A percentile compares a stretch with the other conserved stretches of the same genome.
phyloP scores from a whole-genome alignment of 495 filamentous ascomycete genomes.

The Xylaria bambusicola region DNA sequence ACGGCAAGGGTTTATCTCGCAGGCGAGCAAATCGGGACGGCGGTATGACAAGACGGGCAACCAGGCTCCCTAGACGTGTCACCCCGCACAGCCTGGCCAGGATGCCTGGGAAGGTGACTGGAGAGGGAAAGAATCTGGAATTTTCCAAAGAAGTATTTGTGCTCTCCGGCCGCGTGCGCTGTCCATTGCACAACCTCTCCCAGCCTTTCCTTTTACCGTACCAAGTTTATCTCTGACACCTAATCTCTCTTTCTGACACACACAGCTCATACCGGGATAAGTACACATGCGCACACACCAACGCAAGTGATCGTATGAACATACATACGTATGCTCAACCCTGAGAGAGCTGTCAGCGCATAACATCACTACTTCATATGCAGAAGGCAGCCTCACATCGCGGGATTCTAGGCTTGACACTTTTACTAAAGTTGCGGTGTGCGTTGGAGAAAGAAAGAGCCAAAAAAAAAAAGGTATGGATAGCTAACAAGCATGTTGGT shows the following conservation, averaged over 20 bases:
- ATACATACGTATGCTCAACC: no score
- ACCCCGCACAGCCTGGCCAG: conserved; percentile 16
- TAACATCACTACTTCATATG: conserved; percentile 2
- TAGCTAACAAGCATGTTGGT: background rate
- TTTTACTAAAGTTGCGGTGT: conserved; percentile 11
- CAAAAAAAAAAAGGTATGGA: background rate
- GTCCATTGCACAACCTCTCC: background rate
- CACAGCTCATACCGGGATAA: no score
- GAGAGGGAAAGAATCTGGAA: conserved; percentile 23
- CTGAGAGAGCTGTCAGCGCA: conserved; percentile 5
- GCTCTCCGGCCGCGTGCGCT: background rate
- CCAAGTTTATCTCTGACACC: conserved; percentile 7
- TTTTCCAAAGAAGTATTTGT: conserved; percentile 13
- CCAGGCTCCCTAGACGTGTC: conserved; percentile 16
- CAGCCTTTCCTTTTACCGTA: background rate
- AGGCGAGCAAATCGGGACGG: conserved; percentile 18
- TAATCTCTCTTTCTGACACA: background rate
- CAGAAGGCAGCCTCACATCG: conserved; percentile 19
- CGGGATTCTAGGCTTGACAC: background rate
- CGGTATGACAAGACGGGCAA: conserved; percentile 3
- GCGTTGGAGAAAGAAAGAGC: background rate
- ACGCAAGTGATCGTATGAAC: no score
- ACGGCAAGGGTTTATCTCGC: background rate
- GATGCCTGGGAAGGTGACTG: conserved; percentile 1
- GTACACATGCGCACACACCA: background rate